Evolutionary conservation across 1,139 yeast species (phyloP).

Genomic region (Saccharomyces hybrid): DNA sequence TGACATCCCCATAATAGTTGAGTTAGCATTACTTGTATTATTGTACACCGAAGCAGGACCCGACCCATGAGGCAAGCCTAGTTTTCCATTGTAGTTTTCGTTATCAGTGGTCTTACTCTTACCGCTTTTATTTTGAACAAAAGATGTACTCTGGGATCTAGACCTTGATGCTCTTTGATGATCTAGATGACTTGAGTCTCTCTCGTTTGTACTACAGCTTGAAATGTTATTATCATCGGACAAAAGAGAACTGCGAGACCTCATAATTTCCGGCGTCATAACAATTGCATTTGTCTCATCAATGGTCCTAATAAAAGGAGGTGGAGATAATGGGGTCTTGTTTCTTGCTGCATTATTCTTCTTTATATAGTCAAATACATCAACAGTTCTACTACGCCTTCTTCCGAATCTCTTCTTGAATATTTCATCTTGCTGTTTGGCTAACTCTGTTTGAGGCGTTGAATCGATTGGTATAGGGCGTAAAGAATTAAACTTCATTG

Average conservation of each 20-base stretch:
- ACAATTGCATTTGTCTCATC: not conserved
- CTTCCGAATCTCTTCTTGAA: conserved; percentile 11
- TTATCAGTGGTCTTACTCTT: not conserved
- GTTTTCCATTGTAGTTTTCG: not conserved
- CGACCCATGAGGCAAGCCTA: conserved; percentile 2
- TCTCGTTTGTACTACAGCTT: not conserved
- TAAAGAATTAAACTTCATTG: not conserved
- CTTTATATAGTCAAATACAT: conserved; percentile 17
- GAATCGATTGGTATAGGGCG: conserved; percentile 1
- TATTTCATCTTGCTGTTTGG: not conserved
- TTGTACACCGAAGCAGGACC: conserved; percentile 3
- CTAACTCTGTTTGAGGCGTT: conserved; percentile 3
- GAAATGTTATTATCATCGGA: not conserved
- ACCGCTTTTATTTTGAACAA: not conserved
- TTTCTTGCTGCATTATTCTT: not conserved
- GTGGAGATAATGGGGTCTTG: not conserved
- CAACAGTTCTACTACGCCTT: conserved; percentile 30
- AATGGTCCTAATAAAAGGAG: not conserved
- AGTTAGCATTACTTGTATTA: conserved; percentile 6
- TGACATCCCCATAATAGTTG: conserved; percentile 18
- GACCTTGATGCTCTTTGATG: not conserved
- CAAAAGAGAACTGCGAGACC: not conserved
- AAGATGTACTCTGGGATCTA: not conserved
- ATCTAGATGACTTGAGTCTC: not conserved
- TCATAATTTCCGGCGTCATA: not conserved